Evolutionary conservation across 352 stramenopile species (phyloP), one percentile per base, ranked within the genome.

Genomic region (Aphanomyces invadans): DNA sequence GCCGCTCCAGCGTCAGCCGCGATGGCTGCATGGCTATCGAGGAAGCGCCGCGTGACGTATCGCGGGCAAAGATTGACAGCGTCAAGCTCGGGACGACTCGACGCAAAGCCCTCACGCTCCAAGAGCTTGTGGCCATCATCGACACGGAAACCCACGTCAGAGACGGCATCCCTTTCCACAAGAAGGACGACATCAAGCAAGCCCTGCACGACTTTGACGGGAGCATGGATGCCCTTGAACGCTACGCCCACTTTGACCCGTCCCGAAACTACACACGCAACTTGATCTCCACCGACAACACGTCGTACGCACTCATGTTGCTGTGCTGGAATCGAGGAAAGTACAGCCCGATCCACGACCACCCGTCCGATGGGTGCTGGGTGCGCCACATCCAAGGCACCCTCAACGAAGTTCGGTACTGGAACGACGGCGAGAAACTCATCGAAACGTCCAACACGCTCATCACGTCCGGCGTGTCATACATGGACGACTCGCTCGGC

Each of bases 281-380:
- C 73, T 76, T 97, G 39, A 90, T 98, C 60, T 84, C 89, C 11
- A 97, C 90, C 2, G 90, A 98, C 71, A 73, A 94, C 70, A 75
- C 94, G 75, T 89, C 79, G 9, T 98, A 96, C 71, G 94, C 92
- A n/a, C 81, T 98, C 51, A 84, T 98, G 71, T 69, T 98, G 33
- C 65, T 98, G 29, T 98, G 92, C 76, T 98, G 92, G 92, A 97
- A 94, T 76, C 76, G 83, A 21, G 78, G 77, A 59, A 89, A 89
- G 76, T 89, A 89, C 71, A 89, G 88, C 33, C 88, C 87, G 0
- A 95, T 98, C 71, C 92, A 98, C 75, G 89, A 98, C 74, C 92
- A 98, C 74, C 91, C 87, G 49, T 90, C 81, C 53, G 88, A 97
- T 69, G 92, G 90, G 32, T 98, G 92, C 76, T 97, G 88, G 88